Percentiles rank a stretch among this genome's conserved stretches.
Conservation (phyloP, 495 filamentous ascomycete genomes). For the Pyrenopolyporus hunteri region DNA sequence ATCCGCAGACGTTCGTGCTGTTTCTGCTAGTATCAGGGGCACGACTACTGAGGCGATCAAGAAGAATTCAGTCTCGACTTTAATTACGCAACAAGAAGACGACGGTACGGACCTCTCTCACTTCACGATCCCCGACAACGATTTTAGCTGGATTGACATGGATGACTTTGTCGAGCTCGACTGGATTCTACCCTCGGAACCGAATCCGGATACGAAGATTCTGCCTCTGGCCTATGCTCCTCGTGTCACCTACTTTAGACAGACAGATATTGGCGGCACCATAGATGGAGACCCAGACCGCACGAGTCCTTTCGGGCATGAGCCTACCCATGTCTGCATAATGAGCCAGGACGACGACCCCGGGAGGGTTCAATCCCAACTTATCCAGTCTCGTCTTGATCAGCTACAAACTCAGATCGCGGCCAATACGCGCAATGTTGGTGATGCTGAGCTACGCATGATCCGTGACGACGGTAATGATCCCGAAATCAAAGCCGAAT, state of each 20-base stretch:
- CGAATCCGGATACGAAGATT: constrained; percentile 91
- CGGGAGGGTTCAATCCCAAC: constrained; percentile 81
- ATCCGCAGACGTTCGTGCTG: constrained; percentile 89
- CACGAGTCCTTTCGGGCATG: constrained; percentile 86
- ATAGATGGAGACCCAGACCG: constrained; percentile 71
- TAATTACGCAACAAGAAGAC: constrained; percentile 55
- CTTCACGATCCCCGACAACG: constrained; percentile 93
- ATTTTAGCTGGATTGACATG: constrained; percentile 97
- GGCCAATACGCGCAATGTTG: constrained; percentile 69
- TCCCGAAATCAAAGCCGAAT: constrained; percentile 61
- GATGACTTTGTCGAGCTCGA: constrained; percentile 98
- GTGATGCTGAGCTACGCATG: constrained; percentile 68
- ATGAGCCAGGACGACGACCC: constrained; percentile 96
- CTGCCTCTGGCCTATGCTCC: constrained; percentile 90
- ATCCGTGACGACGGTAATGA: constrained; percentile 61
- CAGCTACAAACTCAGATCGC: constrained; percentile 78
- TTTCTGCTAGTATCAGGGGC: constrained; percentile 86
- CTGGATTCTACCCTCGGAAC: constrained; percentile 90
- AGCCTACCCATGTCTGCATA: constrained; percentile 90
- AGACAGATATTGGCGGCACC: constrained; percentile 85
- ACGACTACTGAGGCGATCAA: constrained; percentile 76
- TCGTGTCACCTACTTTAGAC: constrained; percentile 93
- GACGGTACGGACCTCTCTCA: constrained; percentile 73
- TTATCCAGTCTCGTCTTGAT: constrained; percentile 80
- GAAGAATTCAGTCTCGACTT: constrained; percentile 59